Base-by-base conservation (phyloP, 2,329 filamentous ascomycete genomes). In the Pseudogymnoascus verrucosus region DNA sequence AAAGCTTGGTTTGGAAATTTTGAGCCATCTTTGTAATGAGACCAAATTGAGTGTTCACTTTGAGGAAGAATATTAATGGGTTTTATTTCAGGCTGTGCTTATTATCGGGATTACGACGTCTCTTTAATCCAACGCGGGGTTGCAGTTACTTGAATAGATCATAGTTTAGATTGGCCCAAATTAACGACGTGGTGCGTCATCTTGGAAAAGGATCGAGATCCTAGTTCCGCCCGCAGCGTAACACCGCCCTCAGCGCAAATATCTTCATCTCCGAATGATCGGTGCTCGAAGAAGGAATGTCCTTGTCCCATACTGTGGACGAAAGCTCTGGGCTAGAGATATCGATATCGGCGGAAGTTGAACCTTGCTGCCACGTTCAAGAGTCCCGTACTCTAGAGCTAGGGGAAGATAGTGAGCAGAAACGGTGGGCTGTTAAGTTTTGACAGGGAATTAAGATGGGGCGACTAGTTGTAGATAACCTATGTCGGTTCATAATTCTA, bases 1-100 rank as follows among this genome's bases (percentile, higher is more conserved):
- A 80, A 62, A 82, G 74, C 23, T 61, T 62, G 7, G 63, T 66
- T n/a, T 40, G 39, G 3, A 40, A 19, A 19, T 40, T 40, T 40
- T 40, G n/a, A 19, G 39, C 39, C 39, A 40, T 40, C n/a, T 40
- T 40, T 40, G 37, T 14, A n/a, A 39, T 39, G 2, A 8, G 37
- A 16, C 37, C 37, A 2, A 8, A 5, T 39, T 39, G 14, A 39
- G 37, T 16, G 37, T 19, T 19, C 10, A 40, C n/a, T 19, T 19
- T 19, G 39, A 19, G 3, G 36, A 40, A 16, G 39, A 40, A 19
- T 40, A 40, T 19, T 40, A 2, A 19, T 40, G 39, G 39, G n/a
- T 40, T 40, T 40, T 40, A 40, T 40, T 10, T n/a, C n/a, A 4
- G n/a, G 39, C n/a, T 10, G n/a, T 40, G n/a, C 39, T 40, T 40